Evolutionary conservation across 2,329 filamentous ascomycete genomes (phyloP), one percentile per base, ranked within the genome.

Genomic region (Monilinia fructicola): DNA sequence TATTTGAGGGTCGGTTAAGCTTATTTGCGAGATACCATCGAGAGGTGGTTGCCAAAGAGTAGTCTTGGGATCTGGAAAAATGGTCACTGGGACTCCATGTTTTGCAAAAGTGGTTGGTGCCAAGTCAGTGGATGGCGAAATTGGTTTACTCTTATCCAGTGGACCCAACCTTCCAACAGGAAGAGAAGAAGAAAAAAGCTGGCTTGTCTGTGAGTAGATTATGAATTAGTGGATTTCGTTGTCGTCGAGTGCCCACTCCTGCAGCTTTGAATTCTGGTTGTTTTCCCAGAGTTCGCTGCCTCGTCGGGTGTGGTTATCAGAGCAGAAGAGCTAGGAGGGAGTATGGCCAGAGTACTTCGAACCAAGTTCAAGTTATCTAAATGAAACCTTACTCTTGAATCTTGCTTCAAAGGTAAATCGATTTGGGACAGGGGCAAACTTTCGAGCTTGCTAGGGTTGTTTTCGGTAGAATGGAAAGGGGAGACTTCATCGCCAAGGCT

Each of bases 131-230:
- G 76, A 70, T 23, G 75, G 73, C n/a, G 77, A 73, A 21, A 76
- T 73, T 2, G 72, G 69, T 26, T 70, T 61, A 16, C 60, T 53
- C 3, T 54, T 59, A 10, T 62, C 64, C 10, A 66, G 46, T 10
- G 67, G 67, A 3, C 73, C 71, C 42, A 92, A 84, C 59, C 91
- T 84, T 52, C 88, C 85, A 9, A 88, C 83, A 0, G 95, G 95
- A 0, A 99, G 82, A 0, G 95, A 99, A 1, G 95, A 95, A 1
- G 95, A 98, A 71, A 71, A 93, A 90, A 18, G 93, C 85, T 0
- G 95, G 94, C 74, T 97, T 96, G 78, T 99, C 95, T 2, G 95
- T 99, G 12, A 99, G 84, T 1, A 99, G 86, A 73, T 97, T 98
- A 78, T 99, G 93, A 55, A 99, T 95, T 1, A 99, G 81, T 0